These are phyloP conservation scores for Pythium dissimile DNA, from an alignment of 352 stramenopile genomes.

Conservation along the genomic window DNA sequence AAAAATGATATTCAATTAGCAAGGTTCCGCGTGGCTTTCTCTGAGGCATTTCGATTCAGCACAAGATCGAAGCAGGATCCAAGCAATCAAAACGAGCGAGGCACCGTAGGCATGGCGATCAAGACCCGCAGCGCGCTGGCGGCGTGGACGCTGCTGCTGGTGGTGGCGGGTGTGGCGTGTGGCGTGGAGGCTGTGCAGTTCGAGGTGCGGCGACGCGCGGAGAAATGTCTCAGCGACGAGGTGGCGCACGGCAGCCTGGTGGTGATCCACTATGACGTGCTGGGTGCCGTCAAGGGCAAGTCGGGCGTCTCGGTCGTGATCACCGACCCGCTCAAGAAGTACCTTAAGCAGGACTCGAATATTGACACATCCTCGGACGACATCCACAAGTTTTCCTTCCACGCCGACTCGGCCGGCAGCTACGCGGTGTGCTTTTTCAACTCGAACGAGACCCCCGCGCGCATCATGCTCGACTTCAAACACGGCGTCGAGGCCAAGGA, in stretches of 20 bases:
- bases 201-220: conserved; percentile 52
- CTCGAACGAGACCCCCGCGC: conserved; percentile 63
- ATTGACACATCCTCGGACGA: conserved; percentile 80
- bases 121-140: neutral
- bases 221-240: conserved; percentile 87
- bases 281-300: conserved; percentile 57
- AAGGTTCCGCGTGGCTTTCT: conserved; percentile 12
- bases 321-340: conserved; percentile 71
- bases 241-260: conserved; percentile 73
- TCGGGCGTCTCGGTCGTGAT: conserved; percentile 69
- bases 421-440: conserved; percentile 85
- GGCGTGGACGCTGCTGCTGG: conserved; percentile 26
- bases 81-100: too few relatives aligned
- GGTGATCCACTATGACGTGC: conserved; percentile 81
- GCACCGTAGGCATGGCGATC: too few relatives aligned
- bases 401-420: conserved; percentile 57
- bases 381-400: conserved; percentile 84
- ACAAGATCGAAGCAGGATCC: conserved; percentile 9
- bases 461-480: conserved; percentile 86
- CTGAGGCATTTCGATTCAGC: neutral
- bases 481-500: conserved; percentile 87
- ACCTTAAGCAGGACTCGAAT: conserved; percentile 82
- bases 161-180: conserved; percentile 23
- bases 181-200: conserved; percentile 62
- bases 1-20: conserved; percentile 3